phyloP scores from a whole-genome alignment of 2,329 filamentous ascomycete genomes.

The Fusarium falciforme region DNA sequence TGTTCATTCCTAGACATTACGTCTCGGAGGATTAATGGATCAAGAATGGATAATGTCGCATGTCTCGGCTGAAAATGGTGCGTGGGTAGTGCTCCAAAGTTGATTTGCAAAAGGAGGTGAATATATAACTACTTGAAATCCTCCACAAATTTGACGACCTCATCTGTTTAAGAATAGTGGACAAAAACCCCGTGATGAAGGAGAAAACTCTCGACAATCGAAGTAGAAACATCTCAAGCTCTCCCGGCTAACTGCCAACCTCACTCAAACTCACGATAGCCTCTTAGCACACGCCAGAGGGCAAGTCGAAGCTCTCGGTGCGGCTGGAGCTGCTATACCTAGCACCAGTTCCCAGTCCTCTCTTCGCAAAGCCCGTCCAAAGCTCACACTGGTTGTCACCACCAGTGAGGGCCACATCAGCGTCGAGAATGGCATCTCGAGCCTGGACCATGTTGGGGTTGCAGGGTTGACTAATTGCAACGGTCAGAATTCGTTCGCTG shows the following conservation, averaged over 20 bases:
- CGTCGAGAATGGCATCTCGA: conserved; percentile 66
- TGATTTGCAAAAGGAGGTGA: neutral
- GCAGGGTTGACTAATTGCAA: conserved; percentile 58
- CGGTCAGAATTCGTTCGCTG: neutral
- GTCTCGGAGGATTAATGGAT: neutral
- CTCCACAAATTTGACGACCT: neutral
- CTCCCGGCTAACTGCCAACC: neutral
- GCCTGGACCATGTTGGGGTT: conserved; percentile 65
- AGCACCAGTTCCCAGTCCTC: conserved; percentile 60
- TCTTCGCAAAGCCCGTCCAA: conserved; percentile 68
- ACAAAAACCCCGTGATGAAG: neutral
- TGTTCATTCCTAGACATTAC: neutral
- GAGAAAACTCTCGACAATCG: neutral
- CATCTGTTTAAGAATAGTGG: neutral
- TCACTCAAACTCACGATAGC: neutral
- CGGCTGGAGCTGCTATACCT: conserved; percentile 43
- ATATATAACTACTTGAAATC: neutral
- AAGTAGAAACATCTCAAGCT: neutral
- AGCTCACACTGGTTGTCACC: conserved; percentile 63
- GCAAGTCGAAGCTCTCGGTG: conserved; percentile 48
- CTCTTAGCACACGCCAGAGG: conserved; percentile 39
- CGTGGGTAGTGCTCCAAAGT: neutral
- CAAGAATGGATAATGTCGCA: neutral
- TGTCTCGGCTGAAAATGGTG: neutral
- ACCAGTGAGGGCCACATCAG: conserved; percentile 62